phyloP scores from a whole-genome alignment of 805 yeast species.

The Wickerhamomyces ciferrii region DNA sequence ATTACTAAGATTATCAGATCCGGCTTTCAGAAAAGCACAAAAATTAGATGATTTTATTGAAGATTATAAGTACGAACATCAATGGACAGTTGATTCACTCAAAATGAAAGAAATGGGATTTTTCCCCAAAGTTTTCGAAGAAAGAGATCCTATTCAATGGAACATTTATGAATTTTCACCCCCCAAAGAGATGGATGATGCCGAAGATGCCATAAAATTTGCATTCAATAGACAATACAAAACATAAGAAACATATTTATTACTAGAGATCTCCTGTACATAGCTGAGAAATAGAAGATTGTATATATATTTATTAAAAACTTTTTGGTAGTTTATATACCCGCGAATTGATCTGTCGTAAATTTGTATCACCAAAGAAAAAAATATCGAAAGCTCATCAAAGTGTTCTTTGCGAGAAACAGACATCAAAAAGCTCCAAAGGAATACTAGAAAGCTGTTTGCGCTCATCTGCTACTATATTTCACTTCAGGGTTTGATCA shows the following conservation, averaged over 20 bases:
- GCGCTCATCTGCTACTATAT: too few relatives aligned
- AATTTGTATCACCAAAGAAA: too few relatives aligned
- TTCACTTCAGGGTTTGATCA: too few relatives aligned
- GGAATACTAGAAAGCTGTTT: too few relatives aligned
- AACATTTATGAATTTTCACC: neutral
- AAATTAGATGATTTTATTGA: conserved; percentile 5
- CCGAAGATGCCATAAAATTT: neutral
- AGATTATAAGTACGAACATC: neutral
- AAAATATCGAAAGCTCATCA: too few relatives aligned
- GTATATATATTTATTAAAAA: too few relatives aligned
- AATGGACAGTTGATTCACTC: neutral
- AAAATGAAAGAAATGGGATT: neutral
- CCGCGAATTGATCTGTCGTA: too few relatives aligned
- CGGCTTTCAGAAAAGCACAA: conserved; percentile 24
- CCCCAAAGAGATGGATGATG: neutral
- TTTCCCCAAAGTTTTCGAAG: neutral
- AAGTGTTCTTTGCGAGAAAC: too few relatives aligned
- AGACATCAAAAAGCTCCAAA: too few relatives aligned
- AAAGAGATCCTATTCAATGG: neutral
- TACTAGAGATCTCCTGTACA: neutral
- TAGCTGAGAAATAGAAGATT: too few relatives aligned
- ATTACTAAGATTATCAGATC: conserved; percentile 47
- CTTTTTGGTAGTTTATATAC: too few relatives aligned
- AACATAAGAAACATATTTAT: too few relatives aligned
- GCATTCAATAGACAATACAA: neutral